Evolutionary conservation across 1,284 basidiomycete genomes (phyloP).

Genomic region (Hemileia vastatrix): DNA sequence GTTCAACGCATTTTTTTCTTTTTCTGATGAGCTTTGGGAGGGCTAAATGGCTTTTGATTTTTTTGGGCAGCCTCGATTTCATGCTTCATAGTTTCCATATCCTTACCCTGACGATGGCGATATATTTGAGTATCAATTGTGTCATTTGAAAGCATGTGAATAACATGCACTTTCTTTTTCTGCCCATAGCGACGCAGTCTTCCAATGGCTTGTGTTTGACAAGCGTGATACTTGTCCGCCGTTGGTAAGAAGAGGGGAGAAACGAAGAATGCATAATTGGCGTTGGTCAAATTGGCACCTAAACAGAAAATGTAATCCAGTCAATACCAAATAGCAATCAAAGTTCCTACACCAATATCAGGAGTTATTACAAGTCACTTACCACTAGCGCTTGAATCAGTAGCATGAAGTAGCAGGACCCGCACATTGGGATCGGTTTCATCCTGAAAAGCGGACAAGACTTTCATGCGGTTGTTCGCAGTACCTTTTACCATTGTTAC

Average conservation of each 20-base stretch:
- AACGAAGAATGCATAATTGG: constrained; percentile 90
- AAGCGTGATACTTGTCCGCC: constrained; percentile 68
- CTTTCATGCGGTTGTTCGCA: constrained; percentile 53
- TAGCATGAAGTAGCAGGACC: constrained; percentile 77
- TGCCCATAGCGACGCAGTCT: constrained; percentile 79
- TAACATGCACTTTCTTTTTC: constrained; percentile 65
- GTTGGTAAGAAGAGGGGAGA: constrained; percentile 71
- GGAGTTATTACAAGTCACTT: constrained; percentile 44
- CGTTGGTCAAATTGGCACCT: constrained; percentile 66
- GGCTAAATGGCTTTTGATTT: constrained; percentile 17
- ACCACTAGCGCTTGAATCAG: constrained; percentile 86
- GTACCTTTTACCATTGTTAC: constrained; percentile 74
- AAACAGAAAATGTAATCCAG: neutral
- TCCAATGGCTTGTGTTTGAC: constrained; percentile 81
- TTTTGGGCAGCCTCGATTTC: constrained; percentile 14
- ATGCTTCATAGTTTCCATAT: neutral
- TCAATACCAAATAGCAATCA: neutral
- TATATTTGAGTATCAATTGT: constrained; percentile 80
- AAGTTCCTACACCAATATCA: constrained; percentile 2
- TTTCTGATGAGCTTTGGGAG: too few relatives aligned
- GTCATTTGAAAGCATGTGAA: constrained; percentile 66
- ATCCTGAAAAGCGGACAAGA: constrained; percentile 37
- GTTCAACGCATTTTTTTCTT: too few relatives aligned
- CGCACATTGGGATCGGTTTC: constrained; percentile 46
- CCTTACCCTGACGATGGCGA: constrained; percentile 15